These are phyloP conservation scores for Lipomyces japonicus DNA, from an alignment of 805 yeast species.

Conservation along the genomic window DNA sequence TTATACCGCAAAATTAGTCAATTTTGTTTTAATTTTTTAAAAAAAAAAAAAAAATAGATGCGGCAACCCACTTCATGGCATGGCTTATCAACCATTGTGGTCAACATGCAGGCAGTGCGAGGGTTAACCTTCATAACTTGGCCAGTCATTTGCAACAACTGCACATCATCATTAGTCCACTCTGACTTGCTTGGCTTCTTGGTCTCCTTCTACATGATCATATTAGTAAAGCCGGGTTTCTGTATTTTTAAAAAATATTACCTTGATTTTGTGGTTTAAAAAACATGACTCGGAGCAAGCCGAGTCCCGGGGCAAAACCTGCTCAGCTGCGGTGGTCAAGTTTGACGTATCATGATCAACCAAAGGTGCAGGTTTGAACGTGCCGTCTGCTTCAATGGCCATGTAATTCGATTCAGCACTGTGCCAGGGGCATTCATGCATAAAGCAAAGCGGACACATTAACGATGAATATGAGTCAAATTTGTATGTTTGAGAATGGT, in stretches of 20 bases:
- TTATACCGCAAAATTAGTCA: neutral
- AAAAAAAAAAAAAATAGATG: neutral
- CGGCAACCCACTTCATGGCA: slow-evolving; percentile 15
- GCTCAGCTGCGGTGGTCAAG: slow-evolving; percentile 9
- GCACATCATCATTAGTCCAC: slow-evolving; percentile 23
- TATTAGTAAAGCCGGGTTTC: neutral
- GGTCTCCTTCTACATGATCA: neutral
- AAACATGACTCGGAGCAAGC: slow-evolving; percentile 18
- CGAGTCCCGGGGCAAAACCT: slow-evolving; percentile 14
- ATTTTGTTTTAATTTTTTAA: neutral
- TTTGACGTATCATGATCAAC: slow-evolving; percentile 6
- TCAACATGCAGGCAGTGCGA: slow-evolving; percentile 18
- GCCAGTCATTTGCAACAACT: slow-evolving; percentile 20
- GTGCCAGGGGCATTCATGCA: slow-evolving; percentile 29
- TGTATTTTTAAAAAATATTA: neutral
- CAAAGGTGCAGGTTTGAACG: slow-evolving; percentile 4
- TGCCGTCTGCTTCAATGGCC: slow-evolving; percentile 8
- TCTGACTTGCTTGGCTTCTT: neutral
- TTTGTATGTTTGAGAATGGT: slow-evolving; percentile 6
- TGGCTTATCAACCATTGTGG: slow-evolving; percentile 12
- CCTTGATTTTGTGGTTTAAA: neutral
- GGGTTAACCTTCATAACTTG: slow-evolving; percentile 13
- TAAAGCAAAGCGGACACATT: slow-evolving; percentile 21
- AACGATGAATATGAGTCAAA: slow-evolving; percentile 24
- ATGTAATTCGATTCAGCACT: slow-evolving; percentile 9